phyloP scores from a whole-genome alignment of 768 basidiomycete genomes.

The Phaffia australis region DNA sequence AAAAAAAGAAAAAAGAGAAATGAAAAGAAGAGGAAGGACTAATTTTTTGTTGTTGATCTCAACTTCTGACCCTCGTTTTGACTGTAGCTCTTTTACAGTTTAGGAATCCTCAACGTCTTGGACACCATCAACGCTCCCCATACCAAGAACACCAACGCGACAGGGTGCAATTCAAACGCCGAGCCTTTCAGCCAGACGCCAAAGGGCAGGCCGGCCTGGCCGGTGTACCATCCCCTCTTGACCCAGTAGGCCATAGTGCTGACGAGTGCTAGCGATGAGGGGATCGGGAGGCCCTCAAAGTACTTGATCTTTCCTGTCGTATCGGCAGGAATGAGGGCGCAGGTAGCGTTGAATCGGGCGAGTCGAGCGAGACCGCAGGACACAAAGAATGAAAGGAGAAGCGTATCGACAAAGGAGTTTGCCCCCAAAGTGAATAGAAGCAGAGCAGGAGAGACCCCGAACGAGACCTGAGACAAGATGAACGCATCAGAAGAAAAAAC shows the following conservation, averaged over 20 bases:
- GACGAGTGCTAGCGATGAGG: constrained; percentile 73
- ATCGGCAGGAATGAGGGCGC: constrained; percentile 84
- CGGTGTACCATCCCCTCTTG: constrained; percentile 71
- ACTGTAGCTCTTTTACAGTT: constrained; percentile 19
- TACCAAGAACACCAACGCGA: constrained; percentile 60
- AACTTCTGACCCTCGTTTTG: background rate
- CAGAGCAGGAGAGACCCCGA: constrained; percentile 93
- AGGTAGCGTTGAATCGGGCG: constrained; percentile 96
- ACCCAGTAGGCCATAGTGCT: constrained; percentile 69
- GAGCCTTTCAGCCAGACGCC: constrained; percentile 32
- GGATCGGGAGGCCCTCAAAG: constrained; percentile 97
- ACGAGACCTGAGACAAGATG: constrained; percentile 60
- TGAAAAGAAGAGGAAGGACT: no score
- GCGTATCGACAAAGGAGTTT: constrained; percentile 78
- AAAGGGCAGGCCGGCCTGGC: constrained; percentile 13
- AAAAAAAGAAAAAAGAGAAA: no score
- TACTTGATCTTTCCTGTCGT: constrained; percentile 75
- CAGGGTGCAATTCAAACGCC: constrained; percentile 60
- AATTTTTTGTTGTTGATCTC: no score
- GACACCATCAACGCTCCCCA: constrained; percentile 98
- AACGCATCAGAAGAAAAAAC: background rate
- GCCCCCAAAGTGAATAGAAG: constrained; percentile 83
- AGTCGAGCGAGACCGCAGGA: constrained; percentile 93
- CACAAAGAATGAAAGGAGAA: constrained; percentile 77
- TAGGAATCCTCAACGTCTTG: constrained; percentile 59